Evolutionary conservation across 805 yeast species (phyloP).

Genomic region (Candida hungchunana): DNA sequence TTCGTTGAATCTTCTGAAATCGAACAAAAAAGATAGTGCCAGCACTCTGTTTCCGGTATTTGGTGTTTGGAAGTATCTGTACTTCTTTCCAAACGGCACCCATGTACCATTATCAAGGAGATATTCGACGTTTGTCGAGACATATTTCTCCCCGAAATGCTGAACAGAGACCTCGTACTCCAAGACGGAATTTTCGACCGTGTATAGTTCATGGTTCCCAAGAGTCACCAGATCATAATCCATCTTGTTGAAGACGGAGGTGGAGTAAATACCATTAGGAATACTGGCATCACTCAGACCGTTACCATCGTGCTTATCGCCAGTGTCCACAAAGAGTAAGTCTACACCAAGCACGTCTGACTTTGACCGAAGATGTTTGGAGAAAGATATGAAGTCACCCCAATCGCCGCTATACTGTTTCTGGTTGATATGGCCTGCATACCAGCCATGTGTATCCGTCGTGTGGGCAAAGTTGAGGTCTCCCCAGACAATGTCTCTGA

Average conservation of each 20-base stretch:
- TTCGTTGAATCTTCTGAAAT: constrained; percentile 58
- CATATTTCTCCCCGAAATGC: constrained; percentile 58
- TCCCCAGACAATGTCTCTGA: constrained; percentile 62
- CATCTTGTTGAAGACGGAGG: constrained; percentile 55
- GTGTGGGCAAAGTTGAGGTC: constrained; percentile 85
- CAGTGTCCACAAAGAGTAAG: constrained; percentile 74
- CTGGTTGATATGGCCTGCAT: constrained; percentile 83
- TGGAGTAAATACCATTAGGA: constrained; percentile 66
- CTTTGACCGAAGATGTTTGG: constrained; percentile 40
- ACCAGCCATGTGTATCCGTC: constrained; percentile 98
- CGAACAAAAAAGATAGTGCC: constrained; percentile 75
- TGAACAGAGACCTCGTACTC: constrained; percentile 62
- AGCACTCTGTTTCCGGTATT: constrained; percentile 48
- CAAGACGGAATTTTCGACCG: constrained; percentile 53
- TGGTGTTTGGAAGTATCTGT: constrained; percentile 60
- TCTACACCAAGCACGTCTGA: constrained; percentile 53
- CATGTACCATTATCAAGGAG: constrained; percentile 36
- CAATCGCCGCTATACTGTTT: constrained; percentile 76
- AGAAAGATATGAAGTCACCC: constrained; percentile 85
- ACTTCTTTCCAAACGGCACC: constrained; percentile 67
- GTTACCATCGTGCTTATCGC: constrained; percentile 94
- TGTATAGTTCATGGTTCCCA: constrained; percentile 90
- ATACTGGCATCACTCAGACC: constrained; percentile 77
- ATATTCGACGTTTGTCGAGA: constrained; percentile 70
- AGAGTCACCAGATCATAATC: constrained; percentile 77